These are phyloP conservation scores for Moringa oleifera DNA, from an alignment of 345 rosid genomes.

Conservation along the genomic window DNA sequence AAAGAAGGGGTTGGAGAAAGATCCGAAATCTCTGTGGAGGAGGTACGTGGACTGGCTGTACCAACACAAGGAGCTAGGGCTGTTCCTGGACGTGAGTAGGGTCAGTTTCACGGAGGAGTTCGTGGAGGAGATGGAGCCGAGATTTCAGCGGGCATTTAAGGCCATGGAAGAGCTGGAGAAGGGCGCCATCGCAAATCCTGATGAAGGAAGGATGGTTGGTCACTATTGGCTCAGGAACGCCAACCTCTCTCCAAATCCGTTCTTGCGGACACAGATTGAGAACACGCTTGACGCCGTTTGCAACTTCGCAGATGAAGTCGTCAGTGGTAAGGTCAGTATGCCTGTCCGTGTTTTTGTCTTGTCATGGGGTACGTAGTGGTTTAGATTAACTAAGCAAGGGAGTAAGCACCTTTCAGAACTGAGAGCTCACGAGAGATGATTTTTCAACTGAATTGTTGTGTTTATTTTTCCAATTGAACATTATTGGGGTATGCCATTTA, in stretches of 20 bases:
- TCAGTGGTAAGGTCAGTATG: slow-evolving; percentile 76
- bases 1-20: slow-evolving; percentile 55
- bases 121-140: slow-evolving; percentile 68
- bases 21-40: slow-evolving; percentile 59
- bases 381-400: not conserved
- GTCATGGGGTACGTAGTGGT: no score
- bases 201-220: slow-evolving; percentile 97
- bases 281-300: slow-evolving; percentile 63
- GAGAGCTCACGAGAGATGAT: no score
- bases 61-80: slow-evolving; percentile 86
- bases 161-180: slow-evolving; percentile 85
- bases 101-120: slow-evolving; percentile 83
- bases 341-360: no score
- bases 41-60: slow-evolving; percentile 91
- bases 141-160: slow-evolving; percentile 61
- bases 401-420: no score
- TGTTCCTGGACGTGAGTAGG: slow-evolving; percentile 86
- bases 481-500: not conserved
- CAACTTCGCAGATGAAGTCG: slow-evolving; percentile 58
- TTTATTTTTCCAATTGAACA: no score
- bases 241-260: slow-evolving; percentile 55
- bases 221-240: slow-evolving; percentile 93
- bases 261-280: slow-evolving; percentile 60
- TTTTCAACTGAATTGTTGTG: no score
- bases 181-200: slow-evolving; percentile 94